Percentiles rank a stretch among this genome's conserved stretches.
Conservation (phyloP, 768 basidiomycete genomes). For the Russula virescens region DNA sequence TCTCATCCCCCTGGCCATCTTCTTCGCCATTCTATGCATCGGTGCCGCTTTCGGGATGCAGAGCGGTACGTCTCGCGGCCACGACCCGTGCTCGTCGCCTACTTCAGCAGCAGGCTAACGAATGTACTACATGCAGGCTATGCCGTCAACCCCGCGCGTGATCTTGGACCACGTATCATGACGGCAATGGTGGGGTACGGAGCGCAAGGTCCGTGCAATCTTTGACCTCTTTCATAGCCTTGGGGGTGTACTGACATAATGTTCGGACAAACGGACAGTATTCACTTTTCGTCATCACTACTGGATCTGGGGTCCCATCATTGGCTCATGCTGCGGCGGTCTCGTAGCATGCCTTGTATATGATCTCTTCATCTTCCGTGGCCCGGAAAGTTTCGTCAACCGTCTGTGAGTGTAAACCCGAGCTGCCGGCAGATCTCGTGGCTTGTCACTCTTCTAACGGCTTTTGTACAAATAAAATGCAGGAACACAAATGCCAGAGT, state of each 20-base stretch:
- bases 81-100: neutral
- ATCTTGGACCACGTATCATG: constrained; percentile 62
- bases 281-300: constrained; percentile 52
- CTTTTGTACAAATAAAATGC: neutral
- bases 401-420: constrained; percentile 39
- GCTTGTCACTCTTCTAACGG: neutral
- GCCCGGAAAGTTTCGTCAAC: constrained; percentile 50
- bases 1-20: constrained; percentile 49
- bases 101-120: neutral
- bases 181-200: constrained; percentile 72
- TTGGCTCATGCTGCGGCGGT: constrained; percentile 56
- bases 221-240: neutral
- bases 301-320: constrained; percentile 66
- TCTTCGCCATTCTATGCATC: constrained; percentile 51
- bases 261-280: constrained; percentile 22
- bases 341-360: constrained; percentile 51
- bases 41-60: constrained; percentile 55
- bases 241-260: neutral
- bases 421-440: too few relatives aligned
- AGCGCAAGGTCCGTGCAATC: constrained; percentile 33
- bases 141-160: constrained; percentile 66
- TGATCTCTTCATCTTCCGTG: constrained; percentile 52
- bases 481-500: neutral
- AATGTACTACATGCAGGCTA: constrained; percentile 35
- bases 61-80: constrained; percentile 32